Conservation (phyloP, 345 rosid genomes). For the Abelmoschus esculentus region DNA sequence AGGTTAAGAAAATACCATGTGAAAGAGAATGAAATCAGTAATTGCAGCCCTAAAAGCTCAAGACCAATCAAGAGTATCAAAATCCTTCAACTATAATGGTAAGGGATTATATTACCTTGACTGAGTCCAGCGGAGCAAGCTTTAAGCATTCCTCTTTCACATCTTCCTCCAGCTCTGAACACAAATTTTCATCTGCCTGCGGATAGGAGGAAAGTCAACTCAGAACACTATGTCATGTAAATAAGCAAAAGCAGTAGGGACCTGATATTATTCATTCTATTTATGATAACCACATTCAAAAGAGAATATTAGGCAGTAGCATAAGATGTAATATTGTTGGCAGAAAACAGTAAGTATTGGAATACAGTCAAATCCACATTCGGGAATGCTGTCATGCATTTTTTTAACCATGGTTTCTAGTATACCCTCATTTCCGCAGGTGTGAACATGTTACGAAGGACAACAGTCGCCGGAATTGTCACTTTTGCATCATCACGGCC, state of each 20-base stretch:
- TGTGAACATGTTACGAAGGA: slow-evolving; percentile 75
- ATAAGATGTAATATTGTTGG: not conserved
- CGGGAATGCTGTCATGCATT: not conserved
- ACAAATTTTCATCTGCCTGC: slow-evolving; percentile 72
- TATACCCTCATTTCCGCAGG: slow-evolving; percentile 84
- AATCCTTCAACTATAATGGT: not conserved
- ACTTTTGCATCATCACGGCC: slow-evolving; percentile 92
- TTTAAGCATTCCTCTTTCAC: slow-evolving; percentile 77
- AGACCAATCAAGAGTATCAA: not conserved
- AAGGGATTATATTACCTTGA: slow-evolving; percentile 48
- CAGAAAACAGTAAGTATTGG: not conserved
- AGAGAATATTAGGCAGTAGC: not conserved
- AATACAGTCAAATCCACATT: not conserved
- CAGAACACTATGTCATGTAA: not conserved
- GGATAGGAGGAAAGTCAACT: slow-evolving; percentile 10
- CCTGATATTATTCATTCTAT: not conserved
- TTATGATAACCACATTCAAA: not conserved
- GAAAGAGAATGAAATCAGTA: not conserved
- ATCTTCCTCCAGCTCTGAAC: slow-evolving; percentile 70
- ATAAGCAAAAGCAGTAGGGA: not conserved
- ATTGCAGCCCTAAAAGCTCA: not conserved
- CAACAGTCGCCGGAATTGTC: slow-evolving; percentile 61
- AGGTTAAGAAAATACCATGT: too few relatives aligned
- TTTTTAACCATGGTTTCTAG: not conserved
- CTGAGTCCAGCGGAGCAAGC: slow-evolving; percentile 71